phyloP scores from a whole-genome alignment of 257 asterid genomes.

The Datura wrightii region DNA sequence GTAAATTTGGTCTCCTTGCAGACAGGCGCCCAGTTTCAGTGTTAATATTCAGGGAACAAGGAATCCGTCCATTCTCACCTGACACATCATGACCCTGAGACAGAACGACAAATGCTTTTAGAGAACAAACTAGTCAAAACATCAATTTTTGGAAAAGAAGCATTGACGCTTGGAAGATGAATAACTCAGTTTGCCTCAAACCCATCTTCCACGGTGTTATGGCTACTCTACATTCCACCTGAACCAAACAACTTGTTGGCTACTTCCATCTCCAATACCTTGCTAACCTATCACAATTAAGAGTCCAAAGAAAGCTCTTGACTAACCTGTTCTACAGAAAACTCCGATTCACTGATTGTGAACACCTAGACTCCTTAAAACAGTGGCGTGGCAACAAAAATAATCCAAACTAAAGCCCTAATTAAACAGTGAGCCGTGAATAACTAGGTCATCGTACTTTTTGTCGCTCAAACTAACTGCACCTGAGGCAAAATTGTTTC shows the following conservation, averaged over 20 bases:
- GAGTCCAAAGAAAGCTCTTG: slow-evolving; percentile 24
- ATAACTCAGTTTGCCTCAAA: slow-evolving; percentile 27
- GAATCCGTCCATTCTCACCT: slow-evolving; percentile 87
- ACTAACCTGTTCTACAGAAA: slow-evolving; percentile 16
- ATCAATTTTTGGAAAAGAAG: background rate
- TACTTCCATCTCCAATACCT: slow-evolving; percentile 17
- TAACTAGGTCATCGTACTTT: background rate
- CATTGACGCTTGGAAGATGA: background rate
- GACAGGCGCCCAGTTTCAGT: slow-evolving; percentile 98
- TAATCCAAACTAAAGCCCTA: background rate
- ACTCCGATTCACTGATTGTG: background rate
- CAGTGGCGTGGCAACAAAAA: background rate
- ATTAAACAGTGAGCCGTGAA: background rate
- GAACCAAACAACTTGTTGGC: slow-evolving; percentile 23
- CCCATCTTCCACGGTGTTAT: slow-evolving; percentile 17
- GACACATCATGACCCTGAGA: slow-evolving; percentile 76
- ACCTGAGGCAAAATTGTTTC: background rate
- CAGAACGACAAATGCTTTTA: slow-evolving; percentile 34
- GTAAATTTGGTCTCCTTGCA: slow-evolving; percentile 99
- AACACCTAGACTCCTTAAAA: slow-evolving; percentile 8
- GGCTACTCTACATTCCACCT: slow-evolving; percentile 19
- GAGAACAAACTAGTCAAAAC: background rate
- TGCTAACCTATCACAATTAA: slow-evolving; percentile 26
- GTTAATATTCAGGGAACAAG: slow-evolving; percentile 94
- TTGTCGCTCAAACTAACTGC: background rate